Conservation (phyloP, 2,329 filamentous ascomycete species). For the Fusarium neocosmosporiellum region DNA sequence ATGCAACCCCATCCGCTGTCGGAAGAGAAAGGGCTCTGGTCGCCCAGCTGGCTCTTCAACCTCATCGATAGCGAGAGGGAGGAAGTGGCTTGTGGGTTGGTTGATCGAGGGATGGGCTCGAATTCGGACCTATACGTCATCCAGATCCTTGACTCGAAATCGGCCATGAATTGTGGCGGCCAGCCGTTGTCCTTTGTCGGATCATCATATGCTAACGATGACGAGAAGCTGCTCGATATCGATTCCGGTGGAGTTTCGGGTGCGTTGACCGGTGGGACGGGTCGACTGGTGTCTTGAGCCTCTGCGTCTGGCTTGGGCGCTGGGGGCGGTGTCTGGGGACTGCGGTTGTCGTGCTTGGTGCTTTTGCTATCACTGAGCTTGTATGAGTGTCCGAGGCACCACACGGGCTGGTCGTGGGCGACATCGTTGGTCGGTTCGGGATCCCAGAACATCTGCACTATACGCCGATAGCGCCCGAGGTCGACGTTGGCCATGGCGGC, state of each 20-base stretch:
- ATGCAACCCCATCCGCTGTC: constrained; percentile 99
- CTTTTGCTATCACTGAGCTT: constrained; percentile 48
- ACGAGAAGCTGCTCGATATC: constrained; percentile 62
- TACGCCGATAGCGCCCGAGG: constrained; percentile 78
- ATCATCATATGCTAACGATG: constrained; percentile 62
- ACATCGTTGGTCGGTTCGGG: constrained; percentile 86
- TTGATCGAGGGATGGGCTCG: constrained; percentile 80
- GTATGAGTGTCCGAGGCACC: constrained; percentile 77
- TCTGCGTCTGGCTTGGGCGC: constrained; percentile 19
- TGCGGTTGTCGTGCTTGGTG: constrained; percentile 18
- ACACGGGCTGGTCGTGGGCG: constrained; percentile 75
- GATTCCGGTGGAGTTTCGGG: constrained; percentile 62
- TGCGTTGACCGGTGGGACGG: constrained; percentile 42
- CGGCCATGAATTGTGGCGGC: constrained; percentile 87
- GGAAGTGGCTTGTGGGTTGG: constrained; percentile 75
- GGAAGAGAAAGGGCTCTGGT: constrained; percentile 85
- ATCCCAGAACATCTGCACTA: constrained; percentile 94
- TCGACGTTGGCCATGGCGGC: constrained; percentile 69
- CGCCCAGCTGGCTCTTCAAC: constrained; percentile 81
- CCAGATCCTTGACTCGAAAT: constrained; percentile 95
- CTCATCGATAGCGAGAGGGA: constrained; percentile 86
- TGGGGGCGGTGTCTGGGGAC: constrained; percentile 40
- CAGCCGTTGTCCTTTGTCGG: constrained; percentile 69
- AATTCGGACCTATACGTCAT: constrained; percentile 96
- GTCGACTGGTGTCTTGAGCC: constrained; percentile 31